Conservation (phyloP, 306 rosid genomes). For the Mimosa pudica region DNA sequence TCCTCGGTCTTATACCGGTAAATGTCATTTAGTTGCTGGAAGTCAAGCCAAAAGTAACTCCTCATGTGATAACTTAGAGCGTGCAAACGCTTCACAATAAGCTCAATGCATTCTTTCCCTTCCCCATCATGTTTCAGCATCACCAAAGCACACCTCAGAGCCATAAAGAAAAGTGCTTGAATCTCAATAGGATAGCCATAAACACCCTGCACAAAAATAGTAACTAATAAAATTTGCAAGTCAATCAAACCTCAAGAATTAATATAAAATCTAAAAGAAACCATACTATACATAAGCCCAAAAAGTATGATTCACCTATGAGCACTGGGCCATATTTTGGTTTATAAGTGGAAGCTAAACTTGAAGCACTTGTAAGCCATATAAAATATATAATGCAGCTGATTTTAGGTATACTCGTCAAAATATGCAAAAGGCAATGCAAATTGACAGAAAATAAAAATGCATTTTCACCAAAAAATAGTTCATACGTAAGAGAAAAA, state of each 20-base stretch:
- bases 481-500: background rate
- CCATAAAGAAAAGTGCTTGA: constrained; percentile 95
- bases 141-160: constrained; percentile 71
- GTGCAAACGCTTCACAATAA: constrained; percentile 86
- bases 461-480: background rate
- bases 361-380: constrained; percentile 15
- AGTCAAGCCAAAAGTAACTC: constrained; percentile 90
- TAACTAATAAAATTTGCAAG: constrained; percentile 3
- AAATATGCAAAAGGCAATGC: background rate
- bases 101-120: constrained; percentile 84
- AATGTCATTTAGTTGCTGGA: constrained; percentile 86
- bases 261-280: background rate
- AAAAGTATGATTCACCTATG: background rate
- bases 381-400: background rate
- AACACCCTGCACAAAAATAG: constrained; percentile 59
- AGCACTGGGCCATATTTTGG: background rate
- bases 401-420: background rate
- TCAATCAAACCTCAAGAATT: constrained; percentile 11
- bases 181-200: constrained; percentile 95
- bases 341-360: constrained; percentile 4
- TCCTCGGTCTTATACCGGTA: constrained; percentile 95
- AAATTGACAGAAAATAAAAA: background rate
- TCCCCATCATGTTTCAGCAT: constrained; percentile 78
- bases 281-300: background rate
- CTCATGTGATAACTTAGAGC: constrained; percentile 88